Evolutionary conservation across 164 flowering plant species (phyloP).

Genomic region (Chloranthus sessilifolius): DNA sequence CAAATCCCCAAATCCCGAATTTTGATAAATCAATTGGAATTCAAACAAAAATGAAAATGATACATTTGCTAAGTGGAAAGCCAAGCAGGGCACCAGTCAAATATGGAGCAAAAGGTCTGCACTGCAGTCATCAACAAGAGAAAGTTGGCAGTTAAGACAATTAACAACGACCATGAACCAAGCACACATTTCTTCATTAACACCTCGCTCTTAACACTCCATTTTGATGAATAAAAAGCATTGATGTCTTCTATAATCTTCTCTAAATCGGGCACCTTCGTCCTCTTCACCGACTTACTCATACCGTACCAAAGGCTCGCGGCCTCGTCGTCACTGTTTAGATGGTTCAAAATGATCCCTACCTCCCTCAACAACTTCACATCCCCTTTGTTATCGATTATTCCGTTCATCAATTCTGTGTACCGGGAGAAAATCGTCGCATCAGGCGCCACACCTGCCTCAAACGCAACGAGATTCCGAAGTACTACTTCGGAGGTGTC

Average conservation of each 20-base stretch:
- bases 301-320: constrained; percentile 22
- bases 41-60: no score
- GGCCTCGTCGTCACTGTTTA: constrained; percentile 24
- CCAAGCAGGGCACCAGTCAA: constrained; percentile 9
- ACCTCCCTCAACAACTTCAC: constrained; percentile 18
- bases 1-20: no score
- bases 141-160: constrained; percentile 13
- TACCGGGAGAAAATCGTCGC: constrained; percentile 21
- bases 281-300: constrained; percentile 16
- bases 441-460: constrained; percentile 13
- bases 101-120: constrained; percentile 19
- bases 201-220: constrained; percentile 15
- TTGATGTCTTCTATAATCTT: constrained; percentile 21
- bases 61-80: no score
- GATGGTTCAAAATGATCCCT: constrained; percentile 15
- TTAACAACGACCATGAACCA: constrained; percentile 19
- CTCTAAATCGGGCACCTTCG: constrained; percentile 17
- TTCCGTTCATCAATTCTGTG: constrained; percentile 28
- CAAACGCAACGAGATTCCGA: constrained; percentile 30
- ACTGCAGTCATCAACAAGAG: constrained; percentile 15
- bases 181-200: constrained; percentile 18
- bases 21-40: no score
- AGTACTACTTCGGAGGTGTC: constrained; percentile 15
- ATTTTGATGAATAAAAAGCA: constrained; percentile 10
- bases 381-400: constrained; percentile 24